A percentile compares a stretch with the other conserved stretches of the same genome.
phyloP scores from a whole-genome alignment of 2,329 filamentous ascomycete species.

The Fusarium haematococcum region DNA sequence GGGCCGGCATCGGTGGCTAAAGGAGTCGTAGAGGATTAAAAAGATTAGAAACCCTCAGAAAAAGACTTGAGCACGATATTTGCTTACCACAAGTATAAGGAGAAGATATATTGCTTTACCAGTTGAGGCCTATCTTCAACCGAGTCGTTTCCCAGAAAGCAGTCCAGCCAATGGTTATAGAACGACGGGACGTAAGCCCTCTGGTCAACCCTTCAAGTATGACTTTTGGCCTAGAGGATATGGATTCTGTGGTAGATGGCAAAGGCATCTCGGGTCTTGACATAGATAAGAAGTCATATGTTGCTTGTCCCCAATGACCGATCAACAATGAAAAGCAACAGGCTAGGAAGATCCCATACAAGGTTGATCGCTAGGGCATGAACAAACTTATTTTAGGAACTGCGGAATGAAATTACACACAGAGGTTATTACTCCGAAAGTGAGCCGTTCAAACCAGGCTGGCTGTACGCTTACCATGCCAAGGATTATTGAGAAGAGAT shows the following conservation, averaged over 20 bases:
- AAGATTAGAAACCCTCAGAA: background rate
- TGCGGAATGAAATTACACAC: background rate
- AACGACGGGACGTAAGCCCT: background rate
- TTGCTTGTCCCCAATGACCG: background rate
- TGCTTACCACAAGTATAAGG: background rate
- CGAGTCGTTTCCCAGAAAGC: background rate
- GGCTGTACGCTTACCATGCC: background rate
- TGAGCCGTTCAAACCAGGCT: background rate
- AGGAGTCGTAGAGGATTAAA: background rate
- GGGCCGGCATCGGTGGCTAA: background rate
- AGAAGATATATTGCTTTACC: background rate
- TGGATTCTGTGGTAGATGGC: background rate
- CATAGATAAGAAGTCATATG: background rate
- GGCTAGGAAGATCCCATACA: background rate
- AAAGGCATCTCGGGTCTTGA: background rate
- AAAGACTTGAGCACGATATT: background rate
- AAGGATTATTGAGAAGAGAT: background rate
- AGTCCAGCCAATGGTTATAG: background rate
- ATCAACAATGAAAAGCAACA: background rate
- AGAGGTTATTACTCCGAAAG: background rate
- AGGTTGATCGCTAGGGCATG: background rate
- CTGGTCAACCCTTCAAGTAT: background rate
- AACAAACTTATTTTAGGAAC: background rate
- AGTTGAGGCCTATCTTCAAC: background rate
- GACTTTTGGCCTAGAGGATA: background rate